Conservation (phyloP, 495 filamentous ascomycete genomes). For the Lasiosphaeriaceae sp. region DNA sequence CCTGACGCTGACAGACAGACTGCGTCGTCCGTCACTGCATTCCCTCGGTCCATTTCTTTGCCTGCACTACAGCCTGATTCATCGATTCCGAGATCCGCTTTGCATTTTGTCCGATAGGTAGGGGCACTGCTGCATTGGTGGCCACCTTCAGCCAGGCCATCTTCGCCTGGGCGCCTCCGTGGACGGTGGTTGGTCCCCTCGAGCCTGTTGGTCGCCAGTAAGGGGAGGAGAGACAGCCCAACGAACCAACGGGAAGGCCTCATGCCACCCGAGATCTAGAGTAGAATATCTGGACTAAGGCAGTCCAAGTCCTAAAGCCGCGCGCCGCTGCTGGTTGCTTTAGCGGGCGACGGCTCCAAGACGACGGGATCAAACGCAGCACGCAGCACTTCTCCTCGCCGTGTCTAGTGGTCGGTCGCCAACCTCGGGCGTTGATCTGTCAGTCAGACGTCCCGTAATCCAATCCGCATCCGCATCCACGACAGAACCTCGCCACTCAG, state of each 20-base stretch:
- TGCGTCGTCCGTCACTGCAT: not conserved
- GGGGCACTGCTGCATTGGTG: slow-evolving; percentile 18
- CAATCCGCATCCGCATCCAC: slow-evolving; percentile 5
- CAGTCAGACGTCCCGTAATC: slow-evolving; percentile 8
- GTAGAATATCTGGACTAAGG: slow-evolving; percentile 19
- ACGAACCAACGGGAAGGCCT: slow-evolving; percentile 19
- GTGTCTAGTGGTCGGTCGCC: not conserved
- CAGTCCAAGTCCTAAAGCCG: slow-evolving; percentile 10
- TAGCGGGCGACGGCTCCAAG: slow-evolving; percentile 10
- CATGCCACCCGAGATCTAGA: slow-evolving; percentile 20
- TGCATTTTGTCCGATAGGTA: slow-evolving; percentile 18
- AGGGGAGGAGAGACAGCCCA: slow-evolving; percentile 17
- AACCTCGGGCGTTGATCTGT: slow-evolving; percentile 5
- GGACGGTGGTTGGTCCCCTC: slow-evolving; percentile 23
- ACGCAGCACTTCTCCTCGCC: not conserved
- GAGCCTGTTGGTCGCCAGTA: slow-evolving; percentile 22
- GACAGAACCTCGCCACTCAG: slow-evolving; percentile 20
- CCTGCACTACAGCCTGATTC: slow-evolving; percentile 18
- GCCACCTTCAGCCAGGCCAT: slow-evolving; percentile 17
- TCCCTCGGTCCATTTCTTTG: not conserved
- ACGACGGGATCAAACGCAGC: slow-evolving; percentile 13
- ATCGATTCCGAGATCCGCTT: slow-evolving; percentile 17
- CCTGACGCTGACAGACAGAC: slow-evolving; percentile 3
- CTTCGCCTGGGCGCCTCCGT: slow-evolving; percentile 5
- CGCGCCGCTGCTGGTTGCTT: slow-evolving; percentile 9